A percentile compares a stretch with the other conserved stretches of the same genome.
Evolutionary conservation across 441 rosid genomes (phyloP).

Genomic region (Brassica hybrid): DNA sequence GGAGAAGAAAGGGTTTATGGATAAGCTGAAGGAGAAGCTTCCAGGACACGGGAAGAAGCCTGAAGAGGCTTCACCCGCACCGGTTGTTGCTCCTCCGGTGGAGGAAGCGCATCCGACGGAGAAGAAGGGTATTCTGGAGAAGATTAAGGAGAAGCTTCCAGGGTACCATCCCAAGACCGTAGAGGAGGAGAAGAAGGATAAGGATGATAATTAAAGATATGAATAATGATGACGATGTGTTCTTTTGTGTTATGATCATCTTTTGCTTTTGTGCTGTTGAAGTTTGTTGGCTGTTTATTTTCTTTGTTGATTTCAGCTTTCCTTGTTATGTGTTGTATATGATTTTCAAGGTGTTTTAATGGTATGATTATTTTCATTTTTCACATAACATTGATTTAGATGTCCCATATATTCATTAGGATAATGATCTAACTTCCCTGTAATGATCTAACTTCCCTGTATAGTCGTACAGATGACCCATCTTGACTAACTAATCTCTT

Average conservation of each 20-base stretch:
- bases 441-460: not conserved
- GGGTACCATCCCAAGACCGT: constrained; percentile 72
- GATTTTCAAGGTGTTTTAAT: constrained; percentile 20
- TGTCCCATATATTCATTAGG: not conserved
- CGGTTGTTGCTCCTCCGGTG: constrained; percentile 37
- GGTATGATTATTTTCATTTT: constrained; percentile 11
- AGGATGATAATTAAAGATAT: constrained; percentile 30
- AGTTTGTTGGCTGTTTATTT: constrained; percentile 33
- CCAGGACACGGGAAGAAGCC: constrained; percentile 55
- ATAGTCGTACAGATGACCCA: not conserved
- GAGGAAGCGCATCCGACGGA: constrained; percentile 44
- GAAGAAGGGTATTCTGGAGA: constrained; percentile 79
- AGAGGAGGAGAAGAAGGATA: constrained; percentile 55
- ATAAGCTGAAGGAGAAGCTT: constrained; percentile 60
- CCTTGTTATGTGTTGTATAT: constrained; percentile 26
- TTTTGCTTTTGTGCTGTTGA: constrained; percentile 40
- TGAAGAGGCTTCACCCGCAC: constrained; percentile 51
- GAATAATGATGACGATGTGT: constrained; percentile 8
- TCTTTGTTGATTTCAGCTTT: constrained; percentile 24
- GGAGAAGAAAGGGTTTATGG: constrained; percentile 59
- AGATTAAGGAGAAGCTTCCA: constrained; percentile 87
- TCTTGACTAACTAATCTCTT: not conserved
- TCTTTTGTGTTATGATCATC: constrained; percentile 31
- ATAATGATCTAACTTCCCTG: not conserved
- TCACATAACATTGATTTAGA: not conserved